Evolutionary conservation across 169 alveolate genomes (phyloP), one percentile per base, ranked within the genome.

Genomic region (Plasmodium inui): DNA sequence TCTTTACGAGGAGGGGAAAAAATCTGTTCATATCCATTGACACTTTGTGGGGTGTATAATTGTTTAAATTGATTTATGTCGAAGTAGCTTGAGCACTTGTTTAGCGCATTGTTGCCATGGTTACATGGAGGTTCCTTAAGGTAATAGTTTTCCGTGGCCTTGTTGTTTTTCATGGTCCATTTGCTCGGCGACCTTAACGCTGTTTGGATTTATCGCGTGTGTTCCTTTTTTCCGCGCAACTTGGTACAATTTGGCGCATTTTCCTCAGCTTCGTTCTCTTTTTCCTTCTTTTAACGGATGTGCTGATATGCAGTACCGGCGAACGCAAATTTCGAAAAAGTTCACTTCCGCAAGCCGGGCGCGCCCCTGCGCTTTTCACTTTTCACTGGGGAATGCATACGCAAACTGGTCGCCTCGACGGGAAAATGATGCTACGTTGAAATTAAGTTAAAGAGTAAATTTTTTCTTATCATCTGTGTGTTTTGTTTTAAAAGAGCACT

Each of bases 61-160:
- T 78, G 57, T 53, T 89, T 89, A 79, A 89, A 79, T 30, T 89
- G 32, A 67, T 37, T 89, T 79, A 79, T 30, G 57, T 89, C 82
- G 61, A 89, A 79, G 73, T 89, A 89, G 57, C 50, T 89, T 22
- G 94, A 17, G 61, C 74, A 46, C 19, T 89, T 37, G 50, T 78
- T 89, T 39, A 41, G 53, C 19, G 39, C 22, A 67, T 79, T 88
- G 34, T 88, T 78, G 17, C 28, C 92, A 89, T 67, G 30, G 12
- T 37, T 46, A 17, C 26, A 55, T 14, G 78, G 50, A n/a, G 82
- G 50, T 22, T 32, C 82, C 72, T 89, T 89, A 14, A 79, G 26
- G 82, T 19, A 19, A 12, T 41, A 55, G 71, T 67, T 61, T 55
- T 80, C 83, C 71, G 19, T 57, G 10, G 73, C 76, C 14, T 39